phyloP scores from a whole-genome alignment of 495 filamentous ascomycete genomes.

The Lasiosphaeria hispida region DNA sequence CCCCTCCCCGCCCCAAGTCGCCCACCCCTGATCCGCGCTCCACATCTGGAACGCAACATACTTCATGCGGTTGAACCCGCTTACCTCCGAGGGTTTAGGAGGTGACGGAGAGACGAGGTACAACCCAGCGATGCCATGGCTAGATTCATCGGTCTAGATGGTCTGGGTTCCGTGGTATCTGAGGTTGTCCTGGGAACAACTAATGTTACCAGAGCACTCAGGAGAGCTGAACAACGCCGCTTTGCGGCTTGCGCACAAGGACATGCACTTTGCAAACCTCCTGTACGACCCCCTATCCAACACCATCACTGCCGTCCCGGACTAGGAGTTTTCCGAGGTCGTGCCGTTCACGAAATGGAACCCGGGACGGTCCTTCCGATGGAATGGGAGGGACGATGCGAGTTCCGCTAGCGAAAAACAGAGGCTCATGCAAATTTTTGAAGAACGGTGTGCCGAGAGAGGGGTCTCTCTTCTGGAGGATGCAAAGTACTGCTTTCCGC shows the following conservation, averaged over 20 bases:
- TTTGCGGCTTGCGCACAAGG: constrained; percentile 35
- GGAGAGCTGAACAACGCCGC: constrained; percentile 25
- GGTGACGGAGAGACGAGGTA: too few species aligned
- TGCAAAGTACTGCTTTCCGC: not conserved
- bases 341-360: constrained; percentile 34
- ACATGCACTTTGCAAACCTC: constrained; percentile 41
- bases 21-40: too few species aligned
- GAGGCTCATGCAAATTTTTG: constrained; percentile 26
- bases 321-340: constrained; percentile 41
- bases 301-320: constrained; percentile 35
- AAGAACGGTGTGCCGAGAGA: not conserved
- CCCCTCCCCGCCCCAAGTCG: too few species aligned
- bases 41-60: too few species aligned
- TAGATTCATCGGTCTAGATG: too few species aligned
- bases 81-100: too few species aligned
- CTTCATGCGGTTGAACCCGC: too few species aligned
- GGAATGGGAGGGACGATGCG: constrained; percentile 25
- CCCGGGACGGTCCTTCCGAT: constrained; percentile 30
- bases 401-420: constrained; percentile 25
- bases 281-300: constrained; percentile 27
- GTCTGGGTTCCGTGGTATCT: too few species aligned
- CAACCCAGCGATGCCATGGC: too few species aligned
- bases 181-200: too few species aligned
- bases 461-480: constrained; percentile 2
- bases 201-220: constrained; percentile 3